Percentiles rank a stretch among this genome's conserved stretches.
phyloP scores from a whole-genome alignment of 2,329 filamentous ascomycete genomes.

The Exophiala xenobiotica region DNA sequence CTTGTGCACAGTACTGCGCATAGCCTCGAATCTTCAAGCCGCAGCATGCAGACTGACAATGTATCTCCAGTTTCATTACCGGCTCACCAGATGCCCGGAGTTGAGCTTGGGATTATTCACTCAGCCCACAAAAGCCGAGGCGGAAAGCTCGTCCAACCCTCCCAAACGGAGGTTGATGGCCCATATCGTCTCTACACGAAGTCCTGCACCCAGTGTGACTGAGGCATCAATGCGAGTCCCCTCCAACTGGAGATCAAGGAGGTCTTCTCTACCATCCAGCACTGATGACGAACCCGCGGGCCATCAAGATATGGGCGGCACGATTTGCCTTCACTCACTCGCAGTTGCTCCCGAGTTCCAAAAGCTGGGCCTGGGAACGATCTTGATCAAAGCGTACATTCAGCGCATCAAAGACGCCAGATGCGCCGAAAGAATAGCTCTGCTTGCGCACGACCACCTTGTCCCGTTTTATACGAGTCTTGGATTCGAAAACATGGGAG shows the following conservation, averaged over 20 bases:
- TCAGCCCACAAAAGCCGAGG: conserved; percentile 55
- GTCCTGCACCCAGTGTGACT: conserved; percentile 61
- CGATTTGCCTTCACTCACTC: conserved; percentile 78
- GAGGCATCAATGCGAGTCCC: conserved; percentile 77
- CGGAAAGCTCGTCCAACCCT: conserved; percentile 45
- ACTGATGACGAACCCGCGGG: conserved; percentile 53
- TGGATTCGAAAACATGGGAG: conserved; percentile 68
- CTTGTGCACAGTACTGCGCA: not conserved
- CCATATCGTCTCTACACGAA: conserved; percentile 75
- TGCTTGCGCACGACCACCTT: conserved; percentile 74
- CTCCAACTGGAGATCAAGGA: conserved; percentile 59
- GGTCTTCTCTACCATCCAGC: conserved; percentile 34
- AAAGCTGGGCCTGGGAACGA: conserved; percentile 68
- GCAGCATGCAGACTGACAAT: not conserved
- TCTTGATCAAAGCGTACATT: conserved; percentile 72
- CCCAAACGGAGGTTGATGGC: conserved; percentile 65
- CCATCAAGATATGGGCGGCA: conserved; percentile 71
- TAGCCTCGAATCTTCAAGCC: no score
- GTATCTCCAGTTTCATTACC: conserved; percentile 66
- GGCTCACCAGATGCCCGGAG: conserved; percentile 71
- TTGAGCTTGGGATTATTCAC: conserved; percentile 80
- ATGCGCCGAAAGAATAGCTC: conserved; percentile 68
- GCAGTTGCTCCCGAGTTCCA: conserved; percentile 76
- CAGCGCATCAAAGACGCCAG: conserved; percentile 71
- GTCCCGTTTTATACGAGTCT: conserved; percentile 74